Conservation (phyloP, 495 filamentous ascomycete genomes). For the Tuber indicum region DNA sequence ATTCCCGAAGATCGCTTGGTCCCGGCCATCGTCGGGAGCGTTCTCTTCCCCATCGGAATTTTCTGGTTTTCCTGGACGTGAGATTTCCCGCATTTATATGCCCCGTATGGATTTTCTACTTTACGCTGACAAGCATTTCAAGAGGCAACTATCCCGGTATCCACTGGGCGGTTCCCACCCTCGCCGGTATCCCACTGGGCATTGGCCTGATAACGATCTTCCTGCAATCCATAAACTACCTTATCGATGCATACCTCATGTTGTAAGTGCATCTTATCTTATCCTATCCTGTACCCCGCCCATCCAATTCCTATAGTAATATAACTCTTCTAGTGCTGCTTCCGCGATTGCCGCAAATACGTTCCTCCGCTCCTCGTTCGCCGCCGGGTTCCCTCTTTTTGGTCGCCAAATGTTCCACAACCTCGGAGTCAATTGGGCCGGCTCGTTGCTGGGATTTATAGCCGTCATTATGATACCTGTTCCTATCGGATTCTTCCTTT, state of each 20-base stretch:
- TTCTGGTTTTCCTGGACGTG: slow-evolving; percentile 64
- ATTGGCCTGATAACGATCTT: slow-evolving; percentile 71
- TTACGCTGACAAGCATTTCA: not conserved
- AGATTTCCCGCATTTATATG: slow-evolving; percentile 35
- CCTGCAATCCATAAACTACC: slow-evolving; percentile 76
- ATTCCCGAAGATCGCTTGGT: slow-evolving; percentile 84
- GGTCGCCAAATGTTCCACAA: slow-evolving; percentile 67
- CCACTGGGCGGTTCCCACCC: slow-evolving; percentile 76
- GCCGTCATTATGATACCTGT: slow-evolving; percentile 65
- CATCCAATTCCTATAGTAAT: slow-evolving; percentile 6
- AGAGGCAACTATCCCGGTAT: slow-evolving; percentile 45
- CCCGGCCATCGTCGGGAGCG: slow-evolving; percentile 67
- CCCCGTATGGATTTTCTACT: not conserved
- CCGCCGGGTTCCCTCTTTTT: slow-evolving; percentile 78
- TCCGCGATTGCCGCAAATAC: slow-evolving; percentile 87
- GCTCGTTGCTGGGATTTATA: slow-evolving; percentile 69
- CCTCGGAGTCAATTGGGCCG: slow-evolving; percentile 70
- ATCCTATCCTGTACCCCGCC: not conserved
- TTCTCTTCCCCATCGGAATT: slow-evolving; percentile 59
- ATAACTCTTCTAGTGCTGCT: slow-evolving; percentile 52
- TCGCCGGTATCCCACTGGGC: slow-evolving; percentile 57
- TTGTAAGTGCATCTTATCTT: slow-evolving; percentile 51
- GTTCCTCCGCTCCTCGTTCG: slow-evolving; percentile 70
- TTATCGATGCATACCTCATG: slow-evolving; percentile 83
- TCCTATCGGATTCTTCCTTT: slow-evolving; percentile 60